These are phyloP conservation scores for Ammopiptanthus mongolicus DNA, from an alignment of 306 rosid genomes.

Conservation along the genomic window DNA sequence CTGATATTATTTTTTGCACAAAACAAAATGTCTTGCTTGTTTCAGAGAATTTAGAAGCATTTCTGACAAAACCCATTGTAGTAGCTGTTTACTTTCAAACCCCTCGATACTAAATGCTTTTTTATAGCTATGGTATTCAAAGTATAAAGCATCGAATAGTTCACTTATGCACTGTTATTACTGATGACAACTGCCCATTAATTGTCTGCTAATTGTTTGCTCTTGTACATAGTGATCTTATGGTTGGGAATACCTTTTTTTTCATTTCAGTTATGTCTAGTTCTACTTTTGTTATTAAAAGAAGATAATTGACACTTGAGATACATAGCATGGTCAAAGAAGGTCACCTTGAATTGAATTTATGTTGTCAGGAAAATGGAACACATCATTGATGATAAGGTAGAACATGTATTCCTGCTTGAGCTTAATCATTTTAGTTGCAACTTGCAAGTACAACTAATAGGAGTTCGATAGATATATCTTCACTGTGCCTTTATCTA, in stretches of 20 bases:
- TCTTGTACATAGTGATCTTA: background rate
- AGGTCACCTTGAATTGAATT: background rate
- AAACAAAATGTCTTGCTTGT: slow-evolving; percentile 7
- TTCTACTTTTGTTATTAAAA: slow-evolving; percentile 8
- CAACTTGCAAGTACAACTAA: background rate
- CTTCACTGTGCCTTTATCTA: background rate
- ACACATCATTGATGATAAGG: background rate
- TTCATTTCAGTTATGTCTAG: slow-evolving; percentile 2
- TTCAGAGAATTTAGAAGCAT: background rate
- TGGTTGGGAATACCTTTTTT: too few relatives aligned
- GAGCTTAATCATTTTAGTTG: background rate
- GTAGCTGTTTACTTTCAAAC: background rate
- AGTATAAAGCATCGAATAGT: background rate
- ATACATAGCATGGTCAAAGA: background rate
- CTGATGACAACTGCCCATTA: background rate
- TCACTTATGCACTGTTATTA: background rate
- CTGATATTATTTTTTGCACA: slow-evolving; percentile 17
- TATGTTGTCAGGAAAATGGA: background rate
- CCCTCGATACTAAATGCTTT: background rate
- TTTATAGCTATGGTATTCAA: background rate
- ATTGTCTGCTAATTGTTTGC: background rate
- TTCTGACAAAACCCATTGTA: background rate
- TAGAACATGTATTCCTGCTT: background rate
- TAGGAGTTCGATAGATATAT: background rate
- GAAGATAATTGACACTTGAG: background rate